These are phyloP conservation scores for Citrullus colocynthis DNA, from an alignment of 306 rosid species.

Conservation along the genomic window DNA sequence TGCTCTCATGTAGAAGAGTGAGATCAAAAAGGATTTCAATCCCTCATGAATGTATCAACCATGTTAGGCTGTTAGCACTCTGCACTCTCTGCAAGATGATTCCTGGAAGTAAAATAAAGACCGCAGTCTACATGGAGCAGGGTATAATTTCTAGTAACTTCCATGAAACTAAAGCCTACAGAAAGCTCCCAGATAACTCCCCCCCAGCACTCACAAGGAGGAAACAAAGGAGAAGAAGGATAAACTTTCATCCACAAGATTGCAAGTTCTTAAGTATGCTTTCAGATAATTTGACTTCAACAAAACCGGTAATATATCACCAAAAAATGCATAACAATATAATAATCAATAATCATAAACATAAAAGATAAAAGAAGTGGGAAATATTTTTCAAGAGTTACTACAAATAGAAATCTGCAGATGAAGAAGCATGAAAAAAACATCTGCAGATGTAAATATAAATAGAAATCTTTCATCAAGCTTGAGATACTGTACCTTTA, in stretches of 20 bases:
- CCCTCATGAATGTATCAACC: background rate
- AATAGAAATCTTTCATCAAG: background rate
- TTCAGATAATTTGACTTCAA: background rate
- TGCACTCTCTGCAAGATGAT: background rate
- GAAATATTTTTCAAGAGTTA: background rate
- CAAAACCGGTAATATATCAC: background rate
- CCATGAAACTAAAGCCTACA: background rate
- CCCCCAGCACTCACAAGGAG: too few relatives aligned
- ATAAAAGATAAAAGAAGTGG: background rate
- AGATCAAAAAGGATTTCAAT: background rate
- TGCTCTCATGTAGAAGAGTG: background rate
- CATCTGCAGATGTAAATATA: background rate
- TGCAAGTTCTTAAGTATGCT: background rate
- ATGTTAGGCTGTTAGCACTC: background rate
- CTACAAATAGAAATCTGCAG: background rate
- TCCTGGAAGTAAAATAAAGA: background rate
- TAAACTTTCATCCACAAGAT: background rate
- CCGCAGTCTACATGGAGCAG: background rate
- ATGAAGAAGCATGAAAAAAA: background rate
- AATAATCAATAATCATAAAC: background rate
- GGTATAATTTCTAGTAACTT: background rate
- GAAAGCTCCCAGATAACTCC: background rate
- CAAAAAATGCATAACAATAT: background rate
- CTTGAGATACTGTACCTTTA: slow-evolving; percentile 44
- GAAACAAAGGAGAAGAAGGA: background rate